Conservation (phyloP, 768 basidiomycete genomes). For the Chalciporus sphaerocephalus region DNA sequence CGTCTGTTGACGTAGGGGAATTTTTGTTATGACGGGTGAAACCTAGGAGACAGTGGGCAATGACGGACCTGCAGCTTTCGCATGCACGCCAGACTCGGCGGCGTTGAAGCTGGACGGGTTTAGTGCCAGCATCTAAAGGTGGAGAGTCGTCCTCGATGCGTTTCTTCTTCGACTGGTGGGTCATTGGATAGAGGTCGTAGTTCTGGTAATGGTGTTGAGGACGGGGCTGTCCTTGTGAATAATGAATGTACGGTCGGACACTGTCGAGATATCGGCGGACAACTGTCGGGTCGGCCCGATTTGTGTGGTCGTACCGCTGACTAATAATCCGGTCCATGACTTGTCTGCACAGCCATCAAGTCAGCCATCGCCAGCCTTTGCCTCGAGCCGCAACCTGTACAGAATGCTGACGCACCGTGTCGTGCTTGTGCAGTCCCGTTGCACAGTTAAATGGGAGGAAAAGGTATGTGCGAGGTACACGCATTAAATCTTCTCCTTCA, state of each 20-base stretch:
- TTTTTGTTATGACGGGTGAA: slow-evolving; percentile 14
- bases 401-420: slow-evolving; percentile 18
- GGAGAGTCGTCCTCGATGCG: slow-evolving; percentile 54
- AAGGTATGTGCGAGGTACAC: slow-evolving; percentile 24
- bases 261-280: slow-evolving; percentile 33
- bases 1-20: slow-evolving; percentile 45
- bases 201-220: slow-evolving; percentile 28
- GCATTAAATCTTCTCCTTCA: slow-evolving; percentile 8
- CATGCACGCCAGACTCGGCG: slow-evolving; percentile 84
- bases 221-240: slow-evolving; percentile 16
- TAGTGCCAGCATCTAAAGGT: slow-evolving; percentile 53
- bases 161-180: slow-evolving; percentile 73
- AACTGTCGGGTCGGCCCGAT: slow-evolving; percentile 35
- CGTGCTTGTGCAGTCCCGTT: background rate
- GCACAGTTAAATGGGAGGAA: slow-evolving; percentile 8
- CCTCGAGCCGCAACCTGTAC: slow-evolving; percentile 19
- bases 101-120: slow-evolving; percentile 75
- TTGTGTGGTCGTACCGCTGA: slow-evolving; percentile 26
- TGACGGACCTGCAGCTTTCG: slow-evolving; percentile 76
- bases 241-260: slow-evolving; percentile 19
- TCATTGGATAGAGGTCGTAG: slow-evolving; percentile 45
- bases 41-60: slow-evolving; percentile 2
- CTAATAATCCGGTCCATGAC: slow-evolving; percentile 35
- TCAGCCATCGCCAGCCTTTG: slow-evolving; percentile 23
- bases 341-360: slow-evolving; percentile 21